Evolutionary conservation across 2,329 filamentous ascomycete species (phyloP), one percentile per base, ranked within the genome.

Genomic region (Aureobasidium sp.): DNA sequence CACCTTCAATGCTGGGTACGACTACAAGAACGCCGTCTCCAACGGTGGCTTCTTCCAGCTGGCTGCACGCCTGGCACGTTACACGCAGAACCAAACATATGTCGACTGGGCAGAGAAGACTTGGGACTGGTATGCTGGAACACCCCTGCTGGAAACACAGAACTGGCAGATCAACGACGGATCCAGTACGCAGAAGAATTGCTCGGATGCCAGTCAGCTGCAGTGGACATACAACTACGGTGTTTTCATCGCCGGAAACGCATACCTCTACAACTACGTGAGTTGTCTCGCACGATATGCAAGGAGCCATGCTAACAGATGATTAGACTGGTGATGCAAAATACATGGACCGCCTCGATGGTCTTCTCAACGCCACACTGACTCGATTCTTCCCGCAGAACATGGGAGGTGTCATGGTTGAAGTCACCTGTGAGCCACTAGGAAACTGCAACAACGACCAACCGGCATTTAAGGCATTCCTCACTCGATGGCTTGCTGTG

Each of bases 71-170:
- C 80, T 95, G 7, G 88, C 88, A 0, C 81, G 87, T 14, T 94
- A 90, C 75, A 95, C 91, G 0, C 84, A 85, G 52, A 94, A 95
- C 74, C 70, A 82, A 61, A 94, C 89, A 0, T 96, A 96, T 70
- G 80, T 83, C 9, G 82, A 89, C 14, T 91, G 88, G 88, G 90
- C 90, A 0, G 80, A 84, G 63, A 86, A 79, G 68, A 78, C 87
- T 7, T 89, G 87, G 84, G 81, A 84, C 65, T 86, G 77, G 76
- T 75, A 78, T 17, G 68, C 69, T 7, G 71, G 70, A 27, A 75
- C 83, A 9, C 81, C 81, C 3, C 74, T 85, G 51, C 78, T 84
- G 65, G 78, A 76, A 45, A 71, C 74, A 12, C n/a, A 48, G 9
- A 64, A 72, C 72, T 84, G 79, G 68, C 74, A 79, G 61, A 79